phyloP scores from a whole-genome alignment of 352 stramenopile genomes.

The Pythium folliculosum region DNA sequence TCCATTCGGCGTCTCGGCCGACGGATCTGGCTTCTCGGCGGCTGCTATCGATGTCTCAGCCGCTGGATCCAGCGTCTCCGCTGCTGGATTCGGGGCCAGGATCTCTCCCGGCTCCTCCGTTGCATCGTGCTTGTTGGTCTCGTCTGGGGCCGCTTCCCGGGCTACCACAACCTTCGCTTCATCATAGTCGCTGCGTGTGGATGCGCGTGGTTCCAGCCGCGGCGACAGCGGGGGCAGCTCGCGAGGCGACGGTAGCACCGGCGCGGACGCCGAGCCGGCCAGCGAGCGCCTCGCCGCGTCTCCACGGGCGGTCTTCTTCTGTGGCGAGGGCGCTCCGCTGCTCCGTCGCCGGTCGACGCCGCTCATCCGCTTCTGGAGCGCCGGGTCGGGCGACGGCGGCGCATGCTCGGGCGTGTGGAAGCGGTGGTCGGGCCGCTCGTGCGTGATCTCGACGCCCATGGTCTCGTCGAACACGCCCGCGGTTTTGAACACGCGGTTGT shows the following conservation, averaged over 20 bases:
- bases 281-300: neutral
- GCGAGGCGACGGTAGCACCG: neutral
- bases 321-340: neutral
- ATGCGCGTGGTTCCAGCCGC: neutral
- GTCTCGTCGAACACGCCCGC: slow-evolving; percentile 43
- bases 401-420: slow-evolving; percentile 24
- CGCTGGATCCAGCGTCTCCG: too few relatives aligned
- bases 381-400: neutral
- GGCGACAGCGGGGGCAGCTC: neutral
- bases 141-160: neutral
- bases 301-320: neutral
- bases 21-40: too few relatives aligned
- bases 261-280: slow-evolving; percentile 1
- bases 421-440: slow-evolving; percentile 37
- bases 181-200: neutral
- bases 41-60: too few relatives aligned
- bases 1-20: too few relatives aligned
- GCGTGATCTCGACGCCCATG: slow-evolving; percentile 62
- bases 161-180: neutral
- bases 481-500: slow-evolving; percentile 47
- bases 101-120: too few relatives aligned
- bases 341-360: neutral
- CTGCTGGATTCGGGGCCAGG: too few relatives aligned
- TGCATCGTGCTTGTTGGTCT: neutral
- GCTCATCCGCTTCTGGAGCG: neutral